phyloP scores from a whole-genome alignment of 371 early-diverging fungal genomes.

The Lichtheimia hyalospora region DNA sequence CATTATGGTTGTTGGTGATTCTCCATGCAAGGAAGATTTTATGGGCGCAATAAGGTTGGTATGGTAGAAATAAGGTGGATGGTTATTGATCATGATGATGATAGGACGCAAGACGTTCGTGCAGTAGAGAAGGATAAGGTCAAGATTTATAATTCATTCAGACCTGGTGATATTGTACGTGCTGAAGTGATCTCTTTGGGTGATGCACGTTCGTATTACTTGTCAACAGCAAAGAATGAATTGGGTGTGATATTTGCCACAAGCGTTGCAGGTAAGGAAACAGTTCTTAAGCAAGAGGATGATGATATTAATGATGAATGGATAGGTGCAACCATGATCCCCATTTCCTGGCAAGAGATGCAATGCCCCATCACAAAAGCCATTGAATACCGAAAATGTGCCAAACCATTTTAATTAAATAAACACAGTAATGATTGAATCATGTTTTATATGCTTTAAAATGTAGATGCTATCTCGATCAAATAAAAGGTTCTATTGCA shows the following conservation, averaged over 20 bases:
- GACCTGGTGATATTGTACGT: slow-evolving; percentile 93
- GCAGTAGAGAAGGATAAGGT: slow-evolving; percentile 94
- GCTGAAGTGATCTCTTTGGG: slow-evolving; percentile 92
- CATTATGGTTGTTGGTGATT: slow-evolving; percentile 86
- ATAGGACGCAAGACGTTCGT: slow-evolving; percentile 86
- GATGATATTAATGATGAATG: not conserved
- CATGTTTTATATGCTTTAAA: too few species aligned
- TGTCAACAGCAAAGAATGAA: slow-evolving; percentile 93
- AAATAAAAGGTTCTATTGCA: too few species aligned
- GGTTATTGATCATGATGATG: not conserved
- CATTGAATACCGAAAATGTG: slow-evolving; percentile 91
- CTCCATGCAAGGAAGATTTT: slow-evolving; percentile 89
- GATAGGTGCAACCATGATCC: slow-evolving; percentile 86
- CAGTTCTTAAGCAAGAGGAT: not conserved
- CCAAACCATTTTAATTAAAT: slow-evolving; percentile 68
- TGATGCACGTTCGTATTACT: slow-evolving; percentile 85
- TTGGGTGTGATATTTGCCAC: slow-evolving; percentile 93
- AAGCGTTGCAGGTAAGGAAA: slow-evolving; percentile 67
- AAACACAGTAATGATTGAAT: not conserved
- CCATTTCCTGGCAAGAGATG: slow-evolving; percentile 98
- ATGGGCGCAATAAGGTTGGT: slow-evolving; percentile 83
- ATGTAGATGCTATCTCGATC: too few species aligned
- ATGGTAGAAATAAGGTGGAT: not conserved
- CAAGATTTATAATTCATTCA: slow-evolving; percentile 85
- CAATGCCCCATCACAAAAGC: slow-evolving; percentile 89